Conservation (phyloP, 768 basidiomycete species). For the Agaricus subrufescens region DNA sequence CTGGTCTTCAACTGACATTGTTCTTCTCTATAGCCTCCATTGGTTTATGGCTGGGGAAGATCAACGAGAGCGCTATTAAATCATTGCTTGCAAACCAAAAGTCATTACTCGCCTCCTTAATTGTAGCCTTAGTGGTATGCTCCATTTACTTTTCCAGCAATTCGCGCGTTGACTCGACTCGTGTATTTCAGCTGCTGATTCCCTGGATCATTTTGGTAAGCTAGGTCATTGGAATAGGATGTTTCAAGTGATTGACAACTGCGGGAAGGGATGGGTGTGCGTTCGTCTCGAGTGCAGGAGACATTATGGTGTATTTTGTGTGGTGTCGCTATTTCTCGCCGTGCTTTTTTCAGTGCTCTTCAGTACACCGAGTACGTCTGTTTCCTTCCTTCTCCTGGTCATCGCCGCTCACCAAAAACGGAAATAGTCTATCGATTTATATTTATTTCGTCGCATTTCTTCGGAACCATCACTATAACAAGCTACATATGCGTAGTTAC, state of each 20-base stretch:
- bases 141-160: background rate
- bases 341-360: conserved; percentile 38
- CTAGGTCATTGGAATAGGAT: background rate
- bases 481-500: conserved; percentile 36
- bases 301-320: conserved; percentile 34
- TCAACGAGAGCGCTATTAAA: conserved; percentile 30
- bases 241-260: background rate
- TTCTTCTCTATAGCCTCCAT: conserved; percentile 47
- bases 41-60: conserved; percentile 46
- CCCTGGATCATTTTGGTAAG: conserved; percentile 46
- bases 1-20: conserved; percentile 39
- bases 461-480: conserved; percentile 40
- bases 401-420: background rate
- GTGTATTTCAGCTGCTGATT: conserved; percentile 27
- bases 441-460: conserved; percentile 41
- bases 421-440: conserved; percentile 37
- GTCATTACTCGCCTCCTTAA: conserved; percentile 38
- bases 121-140: conserved; percentile 35
- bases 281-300: conserved; percentile 39
- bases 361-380: conserved; percentile 32
- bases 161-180: background rate
- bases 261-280: conserved; percentile 43
- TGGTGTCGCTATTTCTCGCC: conserved; percentile 33
- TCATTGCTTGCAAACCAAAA: conserved; percentile 26
- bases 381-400: background rate